Evolutionary conservation across 179 eudicot species (phyloP), one percentile per base, ranked within the genome.

Genomic region (Kewa caespitosa): DNA sequence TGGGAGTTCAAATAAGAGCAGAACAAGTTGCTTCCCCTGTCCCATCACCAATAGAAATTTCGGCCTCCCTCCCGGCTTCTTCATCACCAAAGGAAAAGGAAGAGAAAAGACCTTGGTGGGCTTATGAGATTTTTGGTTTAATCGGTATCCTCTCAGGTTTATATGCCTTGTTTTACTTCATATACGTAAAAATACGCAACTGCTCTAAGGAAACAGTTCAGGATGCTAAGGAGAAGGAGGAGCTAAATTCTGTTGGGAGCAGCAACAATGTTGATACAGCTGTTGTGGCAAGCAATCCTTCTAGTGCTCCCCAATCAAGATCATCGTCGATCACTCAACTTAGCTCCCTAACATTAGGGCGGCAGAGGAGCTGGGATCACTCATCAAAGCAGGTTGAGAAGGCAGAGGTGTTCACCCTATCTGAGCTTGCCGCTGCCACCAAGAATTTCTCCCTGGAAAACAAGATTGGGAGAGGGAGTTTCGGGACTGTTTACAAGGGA

Each of bases 401-500:
- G 62, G 81, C 86, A 8, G 87, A 85, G 74, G 60, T 67, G 17
- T 86, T 88, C 43, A 70, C 84, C 31, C 80, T 86, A 20, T 32
- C 70, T 28, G 87, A 83, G 59, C 84, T 88, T 30, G 89, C 85
- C 38, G 55, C 77, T 18, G 88, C 85, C 13, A 84, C 91, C 1
- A 81, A 85, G 71, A 85, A 83, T 41, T 88, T 86, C 76, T 83
- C 88, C 12, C 23, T n/a, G 23, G 91, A 86, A 38, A 84, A 85
- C 79, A 86, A 60, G 76, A 76, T 88, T n/a, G 89, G 91, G 38
- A 82, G 82, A 48, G 91, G 91, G 69, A 88, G 87, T 73, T 88
- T 85, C 15, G 91, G 91, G 42, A 79, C 81, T 0, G 91, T 88
- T 36, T 88, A 85, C 31, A 80, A 67, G 65, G 90, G 90, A 30